Evolutionary conservation across 306 rosid species (phyloP).

Genomic region (Calophaca sinica): DNA sequence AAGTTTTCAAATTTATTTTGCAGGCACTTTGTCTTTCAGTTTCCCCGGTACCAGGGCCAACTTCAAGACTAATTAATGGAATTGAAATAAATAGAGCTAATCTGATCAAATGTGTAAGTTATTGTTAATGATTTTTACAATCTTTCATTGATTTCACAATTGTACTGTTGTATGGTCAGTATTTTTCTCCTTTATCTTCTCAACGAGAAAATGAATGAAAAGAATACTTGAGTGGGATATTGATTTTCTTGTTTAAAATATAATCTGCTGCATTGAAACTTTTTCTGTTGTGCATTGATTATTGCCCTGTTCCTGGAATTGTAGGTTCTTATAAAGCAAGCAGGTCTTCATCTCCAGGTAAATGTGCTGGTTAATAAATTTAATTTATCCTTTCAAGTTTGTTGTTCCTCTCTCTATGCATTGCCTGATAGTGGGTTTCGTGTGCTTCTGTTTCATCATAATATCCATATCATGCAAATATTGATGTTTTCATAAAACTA

Average conservation of each 20-base stretch:
- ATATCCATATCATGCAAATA: constrained; percentile 20
- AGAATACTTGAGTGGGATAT: constrained; percentile 19
- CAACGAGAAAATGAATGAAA: constrained; percentile 36
- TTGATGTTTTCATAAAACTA: constrained; percentile 27
- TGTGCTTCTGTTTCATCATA: constrained; percentile 1
- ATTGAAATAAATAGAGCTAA: constrained; percentile 67
- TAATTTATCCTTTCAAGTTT: constrained; percentile 28
- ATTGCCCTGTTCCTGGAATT: constrained; percentile 42
- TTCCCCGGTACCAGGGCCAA: constrained; percentile 29
- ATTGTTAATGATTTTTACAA: constrained; percentile 18
- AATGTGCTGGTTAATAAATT: constrained; percentile 58
- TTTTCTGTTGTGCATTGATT: constrained; percentile 37
- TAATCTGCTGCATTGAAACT: constrained; percentile 32
- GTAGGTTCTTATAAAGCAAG: constrained; percentile 91
- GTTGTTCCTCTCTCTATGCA: constrained; percentile 38
- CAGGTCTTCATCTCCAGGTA: constrained; percentile 77
- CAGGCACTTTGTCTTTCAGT: constrained; percentile 82
- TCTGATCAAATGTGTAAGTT: constrained; percentile 85
- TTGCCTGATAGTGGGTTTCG: constrained; percentile 28
- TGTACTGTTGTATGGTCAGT: constrained; percentile 1
- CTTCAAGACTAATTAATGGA: constrained; percentile 67
- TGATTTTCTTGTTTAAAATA: constrained; percentile 31
- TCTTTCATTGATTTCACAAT: constrained; percentile 18
- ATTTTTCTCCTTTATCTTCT: constrained; percentile 32
- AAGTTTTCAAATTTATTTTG: constrained; percentile 22